A percentile compares a stretch with the other conserved stretches of the same genome.
phyloP scores from a whole-genome alignment of 2,329 filamentous ascomycete genomes.

The Colletotrichum melonis region DNA sequence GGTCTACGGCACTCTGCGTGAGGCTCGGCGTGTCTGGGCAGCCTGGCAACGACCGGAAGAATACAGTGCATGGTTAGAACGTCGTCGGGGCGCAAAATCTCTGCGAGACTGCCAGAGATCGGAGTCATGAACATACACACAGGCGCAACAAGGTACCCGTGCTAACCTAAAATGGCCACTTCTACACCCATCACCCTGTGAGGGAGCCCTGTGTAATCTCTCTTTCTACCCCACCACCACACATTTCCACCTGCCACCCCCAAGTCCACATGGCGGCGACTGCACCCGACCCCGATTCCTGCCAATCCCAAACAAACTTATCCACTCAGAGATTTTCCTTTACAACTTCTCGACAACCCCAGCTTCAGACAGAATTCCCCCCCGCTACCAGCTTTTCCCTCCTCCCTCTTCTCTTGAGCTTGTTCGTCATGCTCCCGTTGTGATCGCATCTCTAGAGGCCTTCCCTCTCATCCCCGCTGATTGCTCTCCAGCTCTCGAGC shows the following conservation, averaged over 20 bases:
- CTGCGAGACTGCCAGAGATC: conserved; percentile 8
- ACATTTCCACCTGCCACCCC: conserved; percentile 26
- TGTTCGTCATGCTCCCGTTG: conserved; percentile 34
- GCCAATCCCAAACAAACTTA: conserved; percentile 35
- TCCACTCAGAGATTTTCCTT: conserved; percentile 36
- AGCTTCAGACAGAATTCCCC: conserved; percentile 28
- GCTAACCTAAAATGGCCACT: conserved; percentile 19
- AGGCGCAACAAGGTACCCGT: background rate
- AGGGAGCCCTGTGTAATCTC: background rate
- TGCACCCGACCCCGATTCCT: conserved; percentile 33
- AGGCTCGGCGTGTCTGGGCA: conserved; percentile 20
- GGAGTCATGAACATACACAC: conserved; percentile 25
- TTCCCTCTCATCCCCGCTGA: conserved; percentile 16
- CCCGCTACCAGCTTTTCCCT: conserved; percentile 17
- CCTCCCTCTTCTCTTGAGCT: conserved; percentile 15
- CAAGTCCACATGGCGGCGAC: conserved; percentile 29
- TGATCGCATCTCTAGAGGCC: conserved; percentile 33
- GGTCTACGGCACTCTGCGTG: conserved; percentile 5
- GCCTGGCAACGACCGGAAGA: conserved; percentile 16
- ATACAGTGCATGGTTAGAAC: conserved; percentile 22
- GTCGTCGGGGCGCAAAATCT: conserved; percentile 29
- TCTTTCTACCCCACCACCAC: conserved; percentile 21
- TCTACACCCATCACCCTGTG: conserved; percentile 20
- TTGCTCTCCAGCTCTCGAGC: conserved; percentile 7
- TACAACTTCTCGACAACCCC: conserved; percentile 36